Evolutionary conservation across 805 yeast genomes (phyloP), one percentile per base, ranked within the genome.

Genomic region (Candida ipomoeae): DNA sequence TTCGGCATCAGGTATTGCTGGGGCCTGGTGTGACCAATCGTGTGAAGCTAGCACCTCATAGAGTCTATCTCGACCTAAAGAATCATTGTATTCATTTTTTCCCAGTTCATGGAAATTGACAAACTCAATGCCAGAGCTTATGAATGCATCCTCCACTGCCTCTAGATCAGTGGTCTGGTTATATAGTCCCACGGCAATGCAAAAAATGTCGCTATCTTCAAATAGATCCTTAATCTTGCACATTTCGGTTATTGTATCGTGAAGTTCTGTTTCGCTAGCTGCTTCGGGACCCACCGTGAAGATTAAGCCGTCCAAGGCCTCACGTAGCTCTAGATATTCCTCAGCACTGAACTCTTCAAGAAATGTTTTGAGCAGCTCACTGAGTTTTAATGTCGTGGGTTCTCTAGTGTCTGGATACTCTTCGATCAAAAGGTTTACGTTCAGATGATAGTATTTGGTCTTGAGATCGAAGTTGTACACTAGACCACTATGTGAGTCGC

Each of bases 21-120:
- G 5, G 3, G 62, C 63, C 41, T 62, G 49, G 34, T 59, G 60
- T 17, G 57, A 56, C 85, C 85, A 81, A 26, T 71, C 75, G 51
- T 78, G 74, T 1, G 78, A 66, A 44, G 81, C 79, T 5, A 81
- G 55, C 2, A 79, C 58, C 50, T 81, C 84, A 36, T 55, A 55
- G 2, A 80, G 49, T 50, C 84, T 59, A 36, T 66, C 70, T 13
- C 61, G 56, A 0, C 85, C 85, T 1, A 65, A 14, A 21, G 59
- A 66, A 42, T 79, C 84, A 18, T 60, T 60, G 52, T 50, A 78
- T 55, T 78, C 79, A 55, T 77, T 77, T 14, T 35, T 45, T 0
- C 76, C 75, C 2, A 56, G 41, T 4, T 64, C 63, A 18, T 58
- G 47, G 21, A 68, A 60, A 40, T 71, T 64, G 2, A 79, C 61